Conservation (phyloP, 2,329 filamentous ascomycete genomes). For the Neofusicoccum parvum region DNA sequence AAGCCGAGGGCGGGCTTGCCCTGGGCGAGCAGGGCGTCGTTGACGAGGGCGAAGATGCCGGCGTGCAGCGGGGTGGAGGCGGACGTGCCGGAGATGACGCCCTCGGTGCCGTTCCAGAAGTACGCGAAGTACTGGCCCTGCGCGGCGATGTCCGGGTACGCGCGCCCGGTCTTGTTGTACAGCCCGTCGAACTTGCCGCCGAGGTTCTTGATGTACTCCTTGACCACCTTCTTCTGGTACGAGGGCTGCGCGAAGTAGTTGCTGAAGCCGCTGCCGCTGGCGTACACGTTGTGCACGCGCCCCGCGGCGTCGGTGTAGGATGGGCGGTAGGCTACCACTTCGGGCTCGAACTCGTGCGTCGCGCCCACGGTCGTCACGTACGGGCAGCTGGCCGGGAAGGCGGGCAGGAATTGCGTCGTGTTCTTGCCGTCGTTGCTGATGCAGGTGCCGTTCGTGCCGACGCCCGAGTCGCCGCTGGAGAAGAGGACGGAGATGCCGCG, state of each 20-base stretch:
- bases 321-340: conserved; percentile 27
- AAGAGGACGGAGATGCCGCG: conserved; percentile 54
- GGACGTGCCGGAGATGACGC: conserved; percentile 27
- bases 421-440: conserved; percentile 30
- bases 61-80: conserved; percentile 29
- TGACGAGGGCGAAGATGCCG: conserved; percentile 39
- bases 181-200: conserved; percentile 41
- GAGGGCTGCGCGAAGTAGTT: conserved; percentile 48
- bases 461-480: conserved; percentile 52
- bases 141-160: conserved; percentile 54
- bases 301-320: conserved; percentile 26
- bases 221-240: conserved; percentile 47
- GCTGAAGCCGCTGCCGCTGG: conserved; percentile 32
- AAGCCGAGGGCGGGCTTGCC: conserved; percentile 55
- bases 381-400: conserved; percentile 54
- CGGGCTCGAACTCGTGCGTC: conserved; percentile 26
- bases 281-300: conserved; percentile 22
- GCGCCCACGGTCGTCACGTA: conserved; percentile 54
- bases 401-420: conserved; percentile 49
- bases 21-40: conserved; percentile 51
- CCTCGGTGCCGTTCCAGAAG: conserved; percentile 25
- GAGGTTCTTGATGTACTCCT: conserved; percentile 45
- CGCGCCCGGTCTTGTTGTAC: conserved; percentile 51
- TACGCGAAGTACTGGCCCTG: conserved; percentile 41
- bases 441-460: conserved; percentile 39